Conservation (phyloP, 805 yeast species). For the Spathaspora hagerdaliae region DNA sequence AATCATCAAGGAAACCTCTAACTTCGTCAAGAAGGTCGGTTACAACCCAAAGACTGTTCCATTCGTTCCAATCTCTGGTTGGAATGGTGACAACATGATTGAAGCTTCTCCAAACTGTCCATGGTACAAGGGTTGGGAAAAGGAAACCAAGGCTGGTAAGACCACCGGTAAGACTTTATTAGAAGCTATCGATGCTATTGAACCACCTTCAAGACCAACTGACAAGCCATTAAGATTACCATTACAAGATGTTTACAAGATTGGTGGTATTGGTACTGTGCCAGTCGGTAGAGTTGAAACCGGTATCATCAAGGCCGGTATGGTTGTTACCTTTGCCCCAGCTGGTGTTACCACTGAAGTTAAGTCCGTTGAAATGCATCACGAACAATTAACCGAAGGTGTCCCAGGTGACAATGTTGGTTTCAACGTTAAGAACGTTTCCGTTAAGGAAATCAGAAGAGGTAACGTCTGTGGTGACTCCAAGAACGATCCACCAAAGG, state of each 20-base stretch:
- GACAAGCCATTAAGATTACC: conserved; percentile 88
- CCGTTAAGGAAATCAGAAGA: conserved; percentile 85
- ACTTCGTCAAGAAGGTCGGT: conserved; percentile 83
- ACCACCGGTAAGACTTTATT: conserved; percentile 77
- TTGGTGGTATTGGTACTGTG: conserved; percentile 89
- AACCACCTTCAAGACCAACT: conserved; percentile 76
- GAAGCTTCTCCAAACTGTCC: conserved; percentile 78
- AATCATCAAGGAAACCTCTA: conserved; percentile 70
- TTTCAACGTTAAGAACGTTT: conserved; percentile 86
- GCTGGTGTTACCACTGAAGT: conserved; percentile 88
- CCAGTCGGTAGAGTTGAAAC: conserved; percentile 94
- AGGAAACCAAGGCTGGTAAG: conserved; percentile 68
- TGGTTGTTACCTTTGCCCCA: conserved; percentile 87
- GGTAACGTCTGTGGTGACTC: conserved; percentile 93
- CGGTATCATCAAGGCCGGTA: conserved; percentile 88
- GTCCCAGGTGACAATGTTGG: conserved; percentile 90
- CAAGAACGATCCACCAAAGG: conserved; percentile 84
- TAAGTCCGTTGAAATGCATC: conserved; percentile 87
- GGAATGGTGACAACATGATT: conserved; percentile 93
- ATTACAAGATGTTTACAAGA: conserved; percentile 89
- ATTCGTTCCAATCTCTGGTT: conserved; percentile 89
- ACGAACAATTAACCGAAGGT: conserved; percentile 75
- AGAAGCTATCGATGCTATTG: conserved; percentile 81
- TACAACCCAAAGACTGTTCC: conserved; percentile 78
- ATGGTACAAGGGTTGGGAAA: conserved; percentile 85